phyloP scores from a whole-genome alignment of 108 stramenopile genomes.

The Thalassiosira profunda region DNA sequence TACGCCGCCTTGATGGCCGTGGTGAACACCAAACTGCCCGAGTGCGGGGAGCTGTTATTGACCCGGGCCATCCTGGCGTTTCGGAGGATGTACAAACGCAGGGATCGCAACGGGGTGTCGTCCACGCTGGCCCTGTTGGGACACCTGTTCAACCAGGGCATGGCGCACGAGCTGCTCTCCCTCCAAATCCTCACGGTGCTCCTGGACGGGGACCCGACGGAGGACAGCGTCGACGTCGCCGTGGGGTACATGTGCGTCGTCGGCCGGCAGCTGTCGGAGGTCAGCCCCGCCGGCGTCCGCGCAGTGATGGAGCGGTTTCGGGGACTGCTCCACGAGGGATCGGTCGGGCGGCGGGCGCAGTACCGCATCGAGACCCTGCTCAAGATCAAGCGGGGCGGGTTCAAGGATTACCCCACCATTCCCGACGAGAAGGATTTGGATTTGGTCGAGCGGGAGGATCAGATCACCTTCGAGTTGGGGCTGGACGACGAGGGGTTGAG shows the following conservation, averaged over 20 bases:
- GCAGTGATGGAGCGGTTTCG: conserved; percentile 97
- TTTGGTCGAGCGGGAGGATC: conserved; percentile 97
- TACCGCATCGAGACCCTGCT: conserved; percentile 95
- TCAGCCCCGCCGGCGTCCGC: conserved; percentile 93
- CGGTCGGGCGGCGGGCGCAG: conserved; percentile 88
- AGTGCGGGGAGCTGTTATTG: conserved; percentile 95
- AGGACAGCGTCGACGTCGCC: conserved; percentile 98
- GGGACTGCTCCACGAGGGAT: conserved; percentile 94
- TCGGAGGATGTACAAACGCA: conserved; percentile 86
- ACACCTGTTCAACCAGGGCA: conserved; percentile 97
- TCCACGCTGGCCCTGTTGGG: conserved; percentile 92
- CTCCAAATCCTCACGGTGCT: conserved; percentile 96
- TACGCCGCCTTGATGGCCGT: conserved; percentile 97
- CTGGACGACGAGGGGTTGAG: conserved; percentile 95
- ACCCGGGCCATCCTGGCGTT: conserved; percentile 89
- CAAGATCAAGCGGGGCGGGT: conserved; percentile 84
- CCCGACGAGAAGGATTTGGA: conserved; percentile 89
- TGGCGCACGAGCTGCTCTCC: conserved; percentile 96
- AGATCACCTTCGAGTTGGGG: conserved; percentile 96
- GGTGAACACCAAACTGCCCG: conserved; percentile 97
- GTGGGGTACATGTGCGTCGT: conserved; percentile 91
- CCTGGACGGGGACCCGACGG: conserved; percentile 95
- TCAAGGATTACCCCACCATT: conserved; percentile 85
- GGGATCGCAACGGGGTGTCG: conserved; percentile 89
- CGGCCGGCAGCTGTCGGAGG: conserved; percentile 85